These are phyloP conservation scores for Colletotrichum karsti DNA, from an alignment of 2,329 filamentous ascomycete genomes.

Conservation along the genomic window DNA sequence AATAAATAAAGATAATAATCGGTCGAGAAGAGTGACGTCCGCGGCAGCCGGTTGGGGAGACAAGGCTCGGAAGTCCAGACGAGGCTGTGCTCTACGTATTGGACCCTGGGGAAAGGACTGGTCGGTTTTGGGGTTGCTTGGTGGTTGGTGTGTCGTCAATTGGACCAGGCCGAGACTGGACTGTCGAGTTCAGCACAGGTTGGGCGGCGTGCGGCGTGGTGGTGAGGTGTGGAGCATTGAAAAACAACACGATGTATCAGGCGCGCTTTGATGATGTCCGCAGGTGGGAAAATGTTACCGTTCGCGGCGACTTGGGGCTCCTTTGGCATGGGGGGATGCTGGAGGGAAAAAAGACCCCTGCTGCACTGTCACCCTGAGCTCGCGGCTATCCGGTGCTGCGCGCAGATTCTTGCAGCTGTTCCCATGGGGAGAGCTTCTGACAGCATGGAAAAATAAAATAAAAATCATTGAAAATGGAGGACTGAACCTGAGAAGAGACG, in stretches of 20 bases:
- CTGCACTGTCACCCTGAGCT: conserved; percentile 13
- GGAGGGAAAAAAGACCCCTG: conserved; percentile 20
- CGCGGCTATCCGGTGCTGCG: background rate
- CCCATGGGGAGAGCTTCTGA: background rate
- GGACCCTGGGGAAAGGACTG: background rate
- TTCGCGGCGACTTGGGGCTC: conserved; percentile 20
- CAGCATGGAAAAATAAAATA: background rate
- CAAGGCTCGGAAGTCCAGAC: conserved; percentile 20
- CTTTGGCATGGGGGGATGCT: conserved; percentile 6
- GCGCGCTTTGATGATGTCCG: conserved; percentile 18
- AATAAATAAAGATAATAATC: background rate
- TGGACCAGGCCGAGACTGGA: conserved; percentile 2
- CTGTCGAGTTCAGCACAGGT: conserved; percentile 8
- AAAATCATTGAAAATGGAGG: background rate
- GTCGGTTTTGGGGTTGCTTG: background rate
- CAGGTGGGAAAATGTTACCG: conserved; percentile 25
- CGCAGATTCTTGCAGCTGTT: conserved; percentile 5
- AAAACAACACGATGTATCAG: conserved; percentile 29
- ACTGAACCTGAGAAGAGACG: conserved; percentile 5
- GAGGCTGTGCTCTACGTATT: conserved; percentile 21
- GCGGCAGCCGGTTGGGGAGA: background rate
- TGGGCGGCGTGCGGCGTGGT: conserved; percentile 4
- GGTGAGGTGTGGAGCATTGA: conserved; percentile 25
- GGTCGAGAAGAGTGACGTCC: conserved; percentile 8
- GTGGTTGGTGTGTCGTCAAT: background rate